Percentiles rank a stretch among this genome's conserved stretches.
These are phyloP conservation scores for Acer yangbiense DNA, from an alignment of 345 rosid species.

Conservation along the genomic window DNA sequence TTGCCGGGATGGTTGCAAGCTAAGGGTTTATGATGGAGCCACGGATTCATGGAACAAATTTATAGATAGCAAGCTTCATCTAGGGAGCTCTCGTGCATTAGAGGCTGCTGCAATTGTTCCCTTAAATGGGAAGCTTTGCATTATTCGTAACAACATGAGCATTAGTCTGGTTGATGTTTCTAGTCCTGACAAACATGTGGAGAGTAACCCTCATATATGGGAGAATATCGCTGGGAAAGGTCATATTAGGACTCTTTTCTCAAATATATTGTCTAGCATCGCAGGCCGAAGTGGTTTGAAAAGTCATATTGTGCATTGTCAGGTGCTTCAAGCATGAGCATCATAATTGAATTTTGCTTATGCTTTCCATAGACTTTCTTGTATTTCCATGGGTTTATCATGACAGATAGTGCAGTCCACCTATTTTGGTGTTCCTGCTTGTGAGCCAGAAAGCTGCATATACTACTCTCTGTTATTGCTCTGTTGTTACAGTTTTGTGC, in stretches of 20 bases:
- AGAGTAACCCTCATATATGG: conserved; percentile 76
- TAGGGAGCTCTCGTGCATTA: conserved; percentile 73
- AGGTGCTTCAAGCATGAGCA: conserved; percentile 89
- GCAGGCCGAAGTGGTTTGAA: conserved; percentile 89
- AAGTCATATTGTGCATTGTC: conserved; percentile 93
- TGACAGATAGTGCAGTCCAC: conserved; percentile 21
- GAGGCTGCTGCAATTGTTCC: conserved; percentile 98
- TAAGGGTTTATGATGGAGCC: conserved; percentile 70
- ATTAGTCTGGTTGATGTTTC: conserved; percentile 89
- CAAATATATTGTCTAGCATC: conserved; percentile 84
- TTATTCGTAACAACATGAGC: conserved; percentile 93
- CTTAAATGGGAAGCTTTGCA: conserved; percentile 79
- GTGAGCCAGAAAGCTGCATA: conserved; percentile 21
- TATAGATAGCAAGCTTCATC: conserved; percentile 87
- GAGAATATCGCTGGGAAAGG: conserved; percentile 86
- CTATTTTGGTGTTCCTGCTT: conserved; percentile 11
- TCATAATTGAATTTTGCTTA: conserved; percentile 17
- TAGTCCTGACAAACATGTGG: conserved; percentile 60
- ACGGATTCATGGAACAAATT: conserved; percentile 82
- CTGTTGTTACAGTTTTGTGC: conserved; percentile 26
- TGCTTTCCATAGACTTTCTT: conserved; percentile 17
- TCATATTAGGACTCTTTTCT: conserved; percentile 72
- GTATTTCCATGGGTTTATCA: conserved; percentile 19
- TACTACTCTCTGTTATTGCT: conserved; percentile 8
- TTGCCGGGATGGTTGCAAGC: conserved; percentile 92